These are phyloP conservation scores for Xylaria multiplex DNA, from an alignment of 2,329 filamentous ascomycete species.

Conservation along the genomic window DNA sequence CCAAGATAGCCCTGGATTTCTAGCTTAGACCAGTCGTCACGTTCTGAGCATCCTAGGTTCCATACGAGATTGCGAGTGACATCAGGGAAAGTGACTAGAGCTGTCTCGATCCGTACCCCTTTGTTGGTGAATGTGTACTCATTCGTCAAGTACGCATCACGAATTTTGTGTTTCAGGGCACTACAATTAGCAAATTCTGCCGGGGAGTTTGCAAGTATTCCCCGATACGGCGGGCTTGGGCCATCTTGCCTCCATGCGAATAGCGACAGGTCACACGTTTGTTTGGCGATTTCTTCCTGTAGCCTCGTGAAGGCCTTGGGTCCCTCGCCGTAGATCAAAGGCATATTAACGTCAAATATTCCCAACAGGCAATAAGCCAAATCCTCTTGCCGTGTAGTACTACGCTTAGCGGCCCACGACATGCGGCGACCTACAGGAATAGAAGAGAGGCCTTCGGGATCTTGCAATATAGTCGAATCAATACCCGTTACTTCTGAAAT, in stretches of 20 bases:
- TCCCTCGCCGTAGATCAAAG: conserved; percentile 23
- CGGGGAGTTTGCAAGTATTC: background rate
- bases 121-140: conserved; percentile 12
- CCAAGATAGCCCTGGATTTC: conserved; percentile 6
- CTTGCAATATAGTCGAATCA: background rate
- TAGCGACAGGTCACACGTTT: conserved; percentile 10
- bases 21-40: conserved; percentile 1
- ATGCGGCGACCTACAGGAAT: conserved; percentile 18
- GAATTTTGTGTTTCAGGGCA: conserved; percentile 5
- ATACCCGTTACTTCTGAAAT: conserved; percentile 4
- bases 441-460: background rate
- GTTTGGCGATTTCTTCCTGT: conserved; percentile 21
- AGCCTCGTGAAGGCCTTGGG: conserved; percentile 16
- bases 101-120: conserved; percentile 1
- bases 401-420: conserved; percentile 24
- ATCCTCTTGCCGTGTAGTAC: conserved; percentile 21
- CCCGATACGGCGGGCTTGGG: conserved; percentile 2
- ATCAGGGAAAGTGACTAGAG: background rate
- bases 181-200: conserved; percentile 1
- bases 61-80: background rate
- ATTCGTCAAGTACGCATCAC: conserved; percentile 5
- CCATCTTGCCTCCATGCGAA: conserved; percentile 19
- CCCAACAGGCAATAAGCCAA: conserved; percentile 24
- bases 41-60: conserved; percentile 4
- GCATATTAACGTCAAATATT: conserved; percentile 23